Conservation (phyloP, 306 rosid species). For the Inga oerstediana region DNA sequence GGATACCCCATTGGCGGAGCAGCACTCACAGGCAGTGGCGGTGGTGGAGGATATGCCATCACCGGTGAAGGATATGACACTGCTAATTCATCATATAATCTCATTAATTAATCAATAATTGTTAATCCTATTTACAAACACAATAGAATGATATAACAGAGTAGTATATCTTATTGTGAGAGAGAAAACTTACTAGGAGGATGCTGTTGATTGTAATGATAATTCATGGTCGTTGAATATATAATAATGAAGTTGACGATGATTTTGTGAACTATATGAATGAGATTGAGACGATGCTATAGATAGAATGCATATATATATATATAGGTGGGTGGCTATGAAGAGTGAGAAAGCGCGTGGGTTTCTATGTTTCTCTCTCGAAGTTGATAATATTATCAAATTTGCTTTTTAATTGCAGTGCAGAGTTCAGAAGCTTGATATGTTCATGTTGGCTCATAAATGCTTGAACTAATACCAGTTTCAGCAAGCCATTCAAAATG, state of each 20-base stretch:
- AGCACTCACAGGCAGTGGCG: background rate
- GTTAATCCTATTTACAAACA: background rate
- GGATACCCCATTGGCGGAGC: slow-evolving; percentile 53
- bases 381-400: too few relatives aligned
- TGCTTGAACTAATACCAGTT: too few relatives aligned
- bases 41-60: slow-evolving; percentile 32
- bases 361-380: too few relatives aligned
- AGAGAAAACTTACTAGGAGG: slow-evolving; percentile 29
- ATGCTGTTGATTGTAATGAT: slow-evolving; percentile 38
- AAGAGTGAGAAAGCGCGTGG: too few relatives aligned
- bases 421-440: too few relatives aligned
- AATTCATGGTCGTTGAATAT: slow-evolving; percentile 26
- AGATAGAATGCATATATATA: background rate
- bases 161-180: background rate
- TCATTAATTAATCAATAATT: background rate
- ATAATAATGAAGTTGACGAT: background rate
- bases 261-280: background rate
- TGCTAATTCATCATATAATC: background rate
- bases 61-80: slow-evolving; percentile 20
- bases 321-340: background rate
- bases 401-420: too few relatives aligned
- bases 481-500: too few relatives aligned
- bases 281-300: background rate
- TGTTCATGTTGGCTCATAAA: too few relatives aligned
- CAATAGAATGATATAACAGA: too few relatives aligned